Conservation (phyloP, 2,329 filamentous ascomycete genomes). For the Aspergillus eucalypticola region DNA sequence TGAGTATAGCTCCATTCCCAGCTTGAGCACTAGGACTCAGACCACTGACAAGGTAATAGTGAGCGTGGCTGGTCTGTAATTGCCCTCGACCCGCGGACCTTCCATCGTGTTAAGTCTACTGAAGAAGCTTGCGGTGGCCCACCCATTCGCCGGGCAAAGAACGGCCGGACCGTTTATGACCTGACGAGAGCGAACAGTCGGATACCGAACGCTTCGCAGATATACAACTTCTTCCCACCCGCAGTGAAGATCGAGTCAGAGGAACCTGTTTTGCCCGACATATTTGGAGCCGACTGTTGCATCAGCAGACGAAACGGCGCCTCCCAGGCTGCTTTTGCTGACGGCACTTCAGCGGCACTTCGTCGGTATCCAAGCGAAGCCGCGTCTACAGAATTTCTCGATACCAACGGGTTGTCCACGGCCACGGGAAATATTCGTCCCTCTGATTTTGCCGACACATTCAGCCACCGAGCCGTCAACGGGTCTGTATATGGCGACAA, state of each 20-base stretch:
- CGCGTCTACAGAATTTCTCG: not conserved
- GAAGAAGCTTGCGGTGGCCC: slow-evolving; percentile 45
- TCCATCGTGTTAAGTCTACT: slow-evolving; percentile 36
- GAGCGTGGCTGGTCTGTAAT: slow-evolving; percentile 50
- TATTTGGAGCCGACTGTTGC: slow-evolving; percentile 30
- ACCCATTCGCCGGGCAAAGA: slow-evolving; percentile 22
- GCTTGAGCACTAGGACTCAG: not conserved
- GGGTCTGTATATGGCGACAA: slow-evolving; percentile 21
- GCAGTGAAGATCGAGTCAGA: slow-evolving; percentile 22
- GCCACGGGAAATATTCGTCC: slow-evolving; percentile 5
- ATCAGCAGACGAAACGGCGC: slow-evolving; percentile 13
- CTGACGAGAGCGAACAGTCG: slow-evolving; percentile 29
- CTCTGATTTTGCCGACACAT: slow-evolving; percentile 17
- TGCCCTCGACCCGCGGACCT: slow-evolving; percentile 47
- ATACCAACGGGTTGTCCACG: not conserved
- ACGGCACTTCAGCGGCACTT: not conserved
- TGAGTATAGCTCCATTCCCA: slow-evolving; percentile 20
- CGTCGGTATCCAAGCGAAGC: not conserved
- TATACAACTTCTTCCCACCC: slow-evolving; percentile 31
- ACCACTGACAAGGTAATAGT: slow-evolving; percentile 17
- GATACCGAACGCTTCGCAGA: slow-evolving; percentile 31
- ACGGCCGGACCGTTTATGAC: slow-evolving; percentile 29
- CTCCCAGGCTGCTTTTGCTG: not conserved
- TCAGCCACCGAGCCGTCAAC: slow-evolving; percentile 23
- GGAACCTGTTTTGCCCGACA: slow-evolving; percentile 27